Conservation (phyloP, 768 basidiomycete genomes). For the Tubosaeta sp. region DNA sequence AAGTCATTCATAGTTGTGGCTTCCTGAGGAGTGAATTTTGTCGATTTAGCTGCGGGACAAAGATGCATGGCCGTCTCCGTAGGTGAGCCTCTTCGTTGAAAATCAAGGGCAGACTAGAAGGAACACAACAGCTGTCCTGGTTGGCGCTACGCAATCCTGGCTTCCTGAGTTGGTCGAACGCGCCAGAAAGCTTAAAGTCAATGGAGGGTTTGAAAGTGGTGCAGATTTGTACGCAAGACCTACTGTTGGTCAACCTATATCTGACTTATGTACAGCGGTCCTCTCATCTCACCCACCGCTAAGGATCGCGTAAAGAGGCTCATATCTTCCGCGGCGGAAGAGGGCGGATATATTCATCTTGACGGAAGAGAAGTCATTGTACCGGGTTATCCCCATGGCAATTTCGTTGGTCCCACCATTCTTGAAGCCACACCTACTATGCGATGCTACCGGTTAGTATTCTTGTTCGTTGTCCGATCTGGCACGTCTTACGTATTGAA, state of each 20-base stretch:
- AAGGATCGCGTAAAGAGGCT: slow-evolving; percentile 72
- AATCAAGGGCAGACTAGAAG: background rate
- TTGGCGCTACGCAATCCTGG: slow-evolving; percentile 78
- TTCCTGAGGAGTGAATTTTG: slow-evolving; percentile 19
- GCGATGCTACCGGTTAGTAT: slow-evolving; percentile 78
- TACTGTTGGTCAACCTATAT: background rate
- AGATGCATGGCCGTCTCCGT: slow-evolving; percentile 97
- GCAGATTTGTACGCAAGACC: slow-evolving; percentile 63
- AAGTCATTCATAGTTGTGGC: slow-evolving; percentile 22
- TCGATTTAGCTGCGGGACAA: slow-evolving; percentile 77
- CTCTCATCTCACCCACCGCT: slow-evolving; percentile 78
- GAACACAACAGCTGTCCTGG: slow-evolving; percentile 55
- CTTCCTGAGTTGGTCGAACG: slow-evolving; percentile 82
- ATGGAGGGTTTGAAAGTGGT: slow-evolving; percentile 84
- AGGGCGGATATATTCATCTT: slow-evolving; percentile 83
- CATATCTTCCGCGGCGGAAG: slow-evolving; percentile 66
- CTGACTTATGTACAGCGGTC: slow-evolving; percentile 45
- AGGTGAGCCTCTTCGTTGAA: slow-evolving; percentile 41
- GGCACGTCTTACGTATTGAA: slow-evolving; percentile 26
- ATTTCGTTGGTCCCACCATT: slow-evolving; percentile 92
- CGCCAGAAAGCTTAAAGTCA: slow-evolving; percentile 73
- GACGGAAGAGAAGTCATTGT: slow-evolving; percentile 77
- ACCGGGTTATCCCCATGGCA: slow-evolving; percentile 76
- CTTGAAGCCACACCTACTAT: slow-evolving; percentile 79
- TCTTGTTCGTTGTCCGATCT: background rate